Conservation (phyloP, 768 basidiomycete genomes). For the Phylloporus rhodoxanthus region DNA sequence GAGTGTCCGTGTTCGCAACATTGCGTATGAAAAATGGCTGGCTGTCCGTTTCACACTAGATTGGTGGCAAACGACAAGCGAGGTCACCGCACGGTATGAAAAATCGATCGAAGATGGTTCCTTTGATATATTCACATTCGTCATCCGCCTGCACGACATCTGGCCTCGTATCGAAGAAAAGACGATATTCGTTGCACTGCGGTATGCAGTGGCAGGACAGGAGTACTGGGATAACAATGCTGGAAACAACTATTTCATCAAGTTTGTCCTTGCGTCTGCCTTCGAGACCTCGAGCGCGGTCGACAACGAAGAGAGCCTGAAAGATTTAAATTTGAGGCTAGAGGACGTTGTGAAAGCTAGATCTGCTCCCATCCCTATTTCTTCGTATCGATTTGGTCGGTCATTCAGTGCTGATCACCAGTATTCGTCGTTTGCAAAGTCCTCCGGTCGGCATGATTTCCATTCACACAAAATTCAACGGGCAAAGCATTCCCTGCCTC, state of each 20-base stretch:
- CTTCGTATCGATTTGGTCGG: constrained; percentile 12
- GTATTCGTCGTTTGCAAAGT: constrained; percentile 25
- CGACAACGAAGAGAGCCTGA: constrained; percentile 42
- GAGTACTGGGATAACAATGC: constrained; percentile 94
- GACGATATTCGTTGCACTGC: constrained; percentile 71
- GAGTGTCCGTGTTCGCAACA: constrained; percentile 70
- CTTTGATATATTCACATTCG: constrained; percentile 74
- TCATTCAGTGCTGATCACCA: constrained; percentile 28
- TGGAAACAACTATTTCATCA: constrained; percentile 71
- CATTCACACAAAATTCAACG: constrained; percentile 42
- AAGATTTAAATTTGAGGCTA: constrained; percentile 58
- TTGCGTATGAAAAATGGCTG: constrained; percentile 84
- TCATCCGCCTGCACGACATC: constrained; percentile 72
- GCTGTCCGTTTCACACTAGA: constrained; percentile 91
- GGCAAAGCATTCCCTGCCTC: constrained; percentile 6
- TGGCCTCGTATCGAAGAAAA: constrained; percentile 75
- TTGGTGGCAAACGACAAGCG: constrained; percentile 92
- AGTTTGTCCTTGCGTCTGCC: constrained; percentile 41
- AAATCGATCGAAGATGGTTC: constrained; percentile 33
- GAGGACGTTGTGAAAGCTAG: constrained; percentile 51
- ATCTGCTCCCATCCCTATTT: constrained; percentile 14
- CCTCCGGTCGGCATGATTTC: constrained; percentile 56
- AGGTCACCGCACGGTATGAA: constrained; percentile 73
- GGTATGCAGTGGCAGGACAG: constrained; percentile 60
- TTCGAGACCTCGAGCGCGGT: constrained; percentile 26